phyloP scores from a whole-genome alignment of 2,329 filamentous ascomycete species.

The Berkeleyomyces basicola region DNA sequence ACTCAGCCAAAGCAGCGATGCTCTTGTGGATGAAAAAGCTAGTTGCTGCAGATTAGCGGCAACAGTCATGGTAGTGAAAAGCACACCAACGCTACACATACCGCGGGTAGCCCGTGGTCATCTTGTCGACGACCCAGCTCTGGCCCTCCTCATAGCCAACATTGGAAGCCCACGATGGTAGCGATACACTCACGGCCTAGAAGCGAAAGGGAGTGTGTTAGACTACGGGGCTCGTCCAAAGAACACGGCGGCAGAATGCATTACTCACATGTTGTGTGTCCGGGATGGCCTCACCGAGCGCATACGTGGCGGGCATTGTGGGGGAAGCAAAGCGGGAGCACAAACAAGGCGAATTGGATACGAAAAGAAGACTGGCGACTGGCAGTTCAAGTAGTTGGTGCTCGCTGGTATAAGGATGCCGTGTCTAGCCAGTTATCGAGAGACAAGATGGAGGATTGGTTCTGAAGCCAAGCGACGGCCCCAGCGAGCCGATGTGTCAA shows the following conservation, averaged over 20 bases:
- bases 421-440: no score
- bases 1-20: constrained; percentile 55
- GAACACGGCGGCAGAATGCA: neutral
- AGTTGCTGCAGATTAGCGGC: constrained; percentile 12
- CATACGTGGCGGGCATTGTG: constrained; percentile 30
- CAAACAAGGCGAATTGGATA: neutral
- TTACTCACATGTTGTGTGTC: constrained; percentile 60
- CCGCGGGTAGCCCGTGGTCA: constrained; percentile 86
- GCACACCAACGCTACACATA: constrained; percentile 21
- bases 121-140: constrained; percentile 64
- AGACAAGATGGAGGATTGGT: neutral
- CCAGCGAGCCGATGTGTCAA: neutral
- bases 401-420: no score
- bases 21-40: constrained; percentile 85
- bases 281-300: constrained; percentile 56
- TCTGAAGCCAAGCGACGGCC: neutral
- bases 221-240: neutral
- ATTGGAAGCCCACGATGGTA: constrained; percentile 85
- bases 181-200: constrained; percentile 86
- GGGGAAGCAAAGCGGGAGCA: neutral
- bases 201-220: neutral
- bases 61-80: neutral
- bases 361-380: neutral
- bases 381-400: neutral
- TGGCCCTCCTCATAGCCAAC: constrained; percentile 89